Base-by-base conservation (phyloP, 2,329 filamentous ascomycete genomes). In the Colletotrichum sp. region DNA sequence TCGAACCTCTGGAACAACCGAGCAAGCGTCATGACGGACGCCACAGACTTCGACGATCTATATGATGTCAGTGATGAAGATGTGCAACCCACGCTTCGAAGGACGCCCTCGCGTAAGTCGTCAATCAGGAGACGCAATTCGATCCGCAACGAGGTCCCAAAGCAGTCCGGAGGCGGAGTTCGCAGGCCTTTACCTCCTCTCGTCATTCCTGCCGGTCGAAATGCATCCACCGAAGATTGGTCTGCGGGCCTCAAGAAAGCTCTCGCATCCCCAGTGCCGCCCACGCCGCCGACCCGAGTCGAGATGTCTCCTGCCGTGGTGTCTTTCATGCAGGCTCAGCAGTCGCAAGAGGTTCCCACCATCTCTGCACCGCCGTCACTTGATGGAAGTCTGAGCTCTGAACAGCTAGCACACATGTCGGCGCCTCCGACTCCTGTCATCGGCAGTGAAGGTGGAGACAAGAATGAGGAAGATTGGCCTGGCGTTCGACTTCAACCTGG, bases 1-100 rank as follows among this genome's bases (percentile, higher is more conserved):
- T 91, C 90, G 27, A 89, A 90, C 77, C 88, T 88, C 30, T 93
- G 93, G 94, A 93, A 90, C 77, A 89, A 83, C 77, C 88, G 91
- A 79, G 87, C 88, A 80, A 94, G 90, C 86, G 85, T 88, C 79
- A 87, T 90, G 82, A 93, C 93, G 78, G 91, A 92, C 79, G 89
- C 89, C 77, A 94, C 91, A 79, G 93, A 95, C 78, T 96, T 96
- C 80, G 95, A 98, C 84, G 95, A 97, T 80, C 87, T 98, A 65
- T 98, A 98, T 84, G 94, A 97, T 84, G 90, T 95, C 56, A 96
- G 95, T 18, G 95, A 97, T 78, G 92, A 95, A 70, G 95, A 98
- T 79, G 89, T 91, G 28, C 34, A 66, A 10, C 61, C 60, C 27
- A 60, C 66, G 18, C n/a, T 77, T 43, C 66, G 69, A 30, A 56